Evolutionary conservation across 2,329 filamentous ascomycete genomes (phyloP).

Genomic region (Diaporthe longicolla): DNA sequence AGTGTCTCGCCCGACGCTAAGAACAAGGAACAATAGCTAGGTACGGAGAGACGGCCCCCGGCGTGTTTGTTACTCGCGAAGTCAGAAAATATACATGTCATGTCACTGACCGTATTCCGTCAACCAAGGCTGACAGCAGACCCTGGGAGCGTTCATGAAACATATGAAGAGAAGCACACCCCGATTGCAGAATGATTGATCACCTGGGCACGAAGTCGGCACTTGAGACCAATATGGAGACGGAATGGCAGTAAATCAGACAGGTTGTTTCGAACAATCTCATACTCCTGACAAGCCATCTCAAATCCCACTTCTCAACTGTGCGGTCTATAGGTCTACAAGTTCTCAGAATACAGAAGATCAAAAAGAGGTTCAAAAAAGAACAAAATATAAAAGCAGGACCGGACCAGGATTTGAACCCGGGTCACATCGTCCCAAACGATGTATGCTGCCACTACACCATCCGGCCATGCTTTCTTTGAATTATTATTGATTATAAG

Average conservation of each 20-base stretch:
- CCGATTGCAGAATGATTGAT: background rate
- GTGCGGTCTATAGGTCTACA: too few species aligned
- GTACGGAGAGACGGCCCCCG: too few species aligned
- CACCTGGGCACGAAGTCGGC: background rate
- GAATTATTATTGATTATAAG: background rate
- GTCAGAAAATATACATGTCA: background rate
- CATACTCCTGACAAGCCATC: too few species aligned
- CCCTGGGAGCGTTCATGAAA: background rate
- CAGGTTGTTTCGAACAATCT: background rate
- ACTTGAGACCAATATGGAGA: too few species aligned
- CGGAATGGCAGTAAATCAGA: too few species aligned
- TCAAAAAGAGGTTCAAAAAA: background rate
- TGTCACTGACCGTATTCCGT: too few species aligned
- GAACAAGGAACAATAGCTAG: too few species aligned
- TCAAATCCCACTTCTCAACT: too few species aligned
- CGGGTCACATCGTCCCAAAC: constrained; percentile 34
- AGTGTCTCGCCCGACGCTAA: too few species aligned
- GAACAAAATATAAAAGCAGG: background rate
- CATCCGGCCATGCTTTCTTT: constrained; percentile 8
- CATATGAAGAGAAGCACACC: background rate
- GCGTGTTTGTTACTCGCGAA: too few species aligned
- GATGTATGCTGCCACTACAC: constrained; percentile 30
- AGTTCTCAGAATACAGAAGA: too few species aligned
- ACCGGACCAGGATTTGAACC: constrained; percentile 31
- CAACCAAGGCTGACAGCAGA: too few species aligned